phyloP scores from a whole-genome alignment of 495 filamentous ascomycete species.

The Staphylotrichum longicolle region DNA sequence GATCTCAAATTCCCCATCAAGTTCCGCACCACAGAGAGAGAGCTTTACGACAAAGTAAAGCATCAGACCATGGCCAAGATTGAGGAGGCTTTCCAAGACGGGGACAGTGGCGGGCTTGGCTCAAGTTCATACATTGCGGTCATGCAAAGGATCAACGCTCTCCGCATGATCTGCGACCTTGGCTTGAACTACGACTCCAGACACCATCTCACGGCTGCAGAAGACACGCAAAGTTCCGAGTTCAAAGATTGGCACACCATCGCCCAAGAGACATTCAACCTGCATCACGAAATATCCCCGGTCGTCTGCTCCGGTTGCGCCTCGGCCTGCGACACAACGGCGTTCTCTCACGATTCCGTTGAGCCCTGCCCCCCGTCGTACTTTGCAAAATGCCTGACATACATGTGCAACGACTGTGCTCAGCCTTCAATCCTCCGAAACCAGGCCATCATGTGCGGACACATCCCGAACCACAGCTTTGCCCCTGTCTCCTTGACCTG shows the following conservation, averaged over 20 bases:
- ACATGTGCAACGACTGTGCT: too few relatives aligned
- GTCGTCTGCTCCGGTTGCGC: constrained; percentile 12
- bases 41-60: constrained; percentile 32
- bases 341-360: too few relatives aligned
- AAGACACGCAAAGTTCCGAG: neutral
- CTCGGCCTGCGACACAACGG: neutral
- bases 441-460: too few relatives aligned
- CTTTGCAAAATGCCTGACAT: too few relatives aligned
- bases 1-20: constrained; percentile 31
- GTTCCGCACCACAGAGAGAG: constrained; percentile 33
- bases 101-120: too few relatives aligned
- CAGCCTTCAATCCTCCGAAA: too few relatives aligned
- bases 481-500: too few relatives aligned
- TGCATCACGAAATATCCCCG: constrained; percentile 23
- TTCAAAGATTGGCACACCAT: constrained; percentile 19
- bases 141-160: constrained; percentile 42
- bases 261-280: constrained; percentile 32
- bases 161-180: constrained; percentile 45
- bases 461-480: too few relatives aligned
- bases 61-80: constrained; percentile 26
- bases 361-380: too few relatives aligned
- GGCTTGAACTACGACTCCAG: constrained; percentile 33
- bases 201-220: constrained; percentile 11
- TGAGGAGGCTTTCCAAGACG: constrained; percentile 21
- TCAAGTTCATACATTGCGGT: constrained; percentile 31